These are phyloP conservation scores for Suillus americanus DNA, from an alignment of 768 basidiomycete genomes.

Conservation along the genomic window DNA sequence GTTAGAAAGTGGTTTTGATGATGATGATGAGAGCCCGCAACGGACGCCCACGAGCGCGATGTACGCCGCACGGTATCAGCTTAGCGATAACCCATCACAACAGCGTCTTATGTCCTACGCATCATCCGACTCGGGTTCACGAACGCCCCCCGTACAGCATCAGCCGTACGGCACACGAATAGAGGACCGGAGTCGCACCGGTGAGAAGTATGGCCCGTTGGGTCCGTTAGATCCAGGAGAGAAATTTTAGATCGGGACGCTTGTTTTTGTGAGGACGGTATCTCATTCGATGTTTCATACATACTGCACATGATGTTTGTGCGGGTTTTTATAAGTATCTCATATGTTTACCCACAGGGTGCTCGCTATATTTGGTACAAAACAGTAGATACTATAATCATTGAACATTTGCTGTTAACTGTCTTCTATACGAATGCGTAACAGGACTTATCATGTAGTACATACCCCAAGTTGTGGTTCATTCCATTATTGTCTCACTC, in stretches of 20 bases:
- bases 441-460: not conserved
- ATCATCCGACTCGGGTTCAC: constrained; percentile 37
- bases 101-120: constrained; percentile 45
- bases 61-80: constrained; percentile 58
- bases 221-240: constrained; percentile 63
- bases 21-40: constrained; percentile 57
- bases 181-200: constrained; percentile 38
- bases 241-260: constrained; percentile 38
- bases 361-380: not conserved
- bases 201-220: constrained; percentile 46
- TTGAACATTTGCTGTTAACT: not conserved
- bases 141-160: constrained; percentile 32
- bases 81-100: constrained; percentile 52
- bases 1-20: constrained; percentile 89
- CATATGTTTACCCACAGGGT: constrained; percentile 3
- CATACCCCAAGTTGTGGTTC: not conserved
- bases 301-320: constrained; percentile 32
- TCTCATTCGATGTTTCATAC: constrained; percentile 19
- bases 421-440: not conserved
- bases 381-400: constrained; percentile 2
- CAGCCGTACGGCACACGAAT: constrained; percentile 34
- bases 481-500: not conserved
- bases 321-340: constrained; percentile 21
- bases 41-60: constrained; percentile 32
- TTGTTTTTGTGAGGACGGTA: constrained; percentile 17